phyloP scores from a whole-genome alignment of 2,329 filamentous ascomycete genomes.

The Ascochyta pisi region DNA sequence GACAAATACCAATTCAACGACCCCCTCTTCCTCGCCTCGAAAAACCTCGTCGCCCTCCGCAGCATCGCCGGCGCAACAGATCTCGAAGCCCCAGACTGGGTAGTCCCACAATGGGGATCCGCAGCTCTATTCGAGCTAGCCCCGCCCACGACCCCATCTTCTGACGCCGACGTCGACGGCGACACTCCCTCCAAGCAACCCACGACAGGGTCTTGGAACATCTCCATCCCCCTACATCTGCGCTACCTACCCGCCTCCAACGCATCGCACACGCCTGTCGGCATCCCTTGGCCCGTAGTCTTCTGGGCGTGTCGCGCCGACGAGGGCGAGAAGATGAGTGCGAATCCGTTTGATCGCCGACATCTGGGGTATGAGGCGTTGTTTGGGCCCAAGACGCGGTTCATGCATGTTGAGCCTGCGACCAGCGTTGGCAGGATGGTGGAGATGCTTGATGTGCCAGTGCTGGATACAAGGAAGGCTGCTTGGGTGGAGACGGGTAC shows the following conservation, averaged over 20 bases:
- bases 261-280: constrained; percentile 48
- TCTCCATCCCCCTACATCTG: constrained; percentile 80
- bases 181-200: neutral
- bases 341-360: constrained; percentile 84
- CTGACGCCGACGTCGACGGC: neutral
- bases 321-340: constrained; percentile 70
- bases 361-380: constrained; percentile 85
- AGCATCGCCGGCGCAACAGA: constrained; percentile 80
- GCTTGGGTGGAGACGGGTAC: constrained; percentile 54
- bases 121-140: constrained; percentile 77
- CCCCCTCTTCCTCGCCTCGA: constrained; percentile 77
- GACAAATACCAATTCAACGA: constrained; percentile 87
- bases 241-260: constrained; percentile 70
- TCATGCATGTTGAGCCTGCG: constrained; percentile 70
- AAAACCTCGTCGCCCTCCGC: constrained; percentile 74
- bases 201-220: constrained; percentile 61
- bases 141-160: constrained; percentile 51
- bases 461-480: constrained; percentile 22
- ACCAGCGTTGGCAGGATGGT: neutral
- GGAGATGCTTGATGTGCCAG: constrained; percentile 12
- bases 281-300: constrained; percentile 80
- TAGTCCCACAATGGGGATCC: constrained; percentile 78
- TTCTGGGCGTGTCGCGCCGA: constrained; percentile 88
- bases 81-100: constrained; percentile 88
- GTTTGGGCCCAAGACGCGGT: constrained; percentile 78